Conservation (phyloP, 2,329 filamentous ascomycete species). For the Allantophomopsis lycopodina region DNA sequence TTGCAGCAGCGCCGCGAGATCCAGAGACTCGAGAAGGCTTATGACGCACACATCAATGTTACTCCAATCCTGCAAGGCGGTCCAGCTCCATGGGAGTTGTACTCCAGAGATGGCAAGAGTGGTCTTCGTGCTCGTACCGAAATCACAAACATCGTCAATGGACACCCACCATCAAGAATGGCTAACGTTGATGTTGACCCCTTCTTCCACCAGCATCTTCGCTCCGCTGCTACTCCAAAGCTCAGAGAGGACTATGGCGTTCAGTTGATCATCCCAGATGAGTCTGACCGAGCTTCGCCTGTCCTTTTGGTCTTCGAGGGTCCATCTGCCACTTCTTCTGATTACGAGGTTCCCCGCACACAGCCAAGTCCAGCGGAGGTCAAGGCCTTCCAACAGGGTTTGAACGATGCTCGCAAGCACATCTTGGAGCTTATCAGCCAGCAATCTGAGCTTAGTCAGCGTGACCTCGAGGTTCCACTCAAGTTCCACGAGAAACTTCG, state of each 20-base stretch:
- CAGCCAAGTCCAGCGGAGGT: conserved; percentile 35
- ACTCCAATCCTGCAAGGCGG: conserved; percentile 58
- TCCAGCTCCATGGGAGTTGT: conserved; percentile 74
- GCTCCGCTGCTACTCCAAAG: conserved; percentile 45
- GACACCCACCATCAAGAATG: conserved; percentile 62
- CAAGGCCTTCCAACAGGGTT: conserved; percentile 36
- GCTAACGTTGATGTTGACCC: conserved; percentile 55
- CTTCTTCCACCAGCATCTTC: conserved; percentile 66
- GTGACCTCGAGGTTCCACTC: conserved; percentile 40
- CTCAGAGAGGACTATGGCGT: conserved; percentile 60
- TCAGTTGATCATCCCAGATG: conserved; percentile 56
- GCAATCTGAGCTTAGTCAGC: conserved; percentile 38
- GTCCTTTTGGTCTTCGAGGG: conserved; percentile 67
- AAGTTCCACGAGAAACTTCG: conserved; percentile 53
- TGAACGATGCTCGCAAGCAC: conserved; percentile 41
- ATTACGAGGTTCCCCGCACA: conserved; percentile 39
- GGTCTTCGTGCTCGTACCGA: conserved; percentile 62
- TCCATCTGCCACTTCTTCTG: conserved; percentile 27
- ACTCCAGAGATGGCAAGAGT: conserved; percentile 76
- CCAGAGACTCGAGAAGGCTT: conserved; percentile 63
- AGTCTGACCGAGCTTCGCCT: conserved; percentile 42
- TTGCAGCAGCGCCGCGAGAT: conserved; percentile 71
- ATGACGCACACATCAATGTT: conserved; percentile 71
- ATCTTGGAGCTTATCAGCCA: conserved; percentile 42
- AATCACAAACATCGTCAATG: conserved; percentile 59